Base-by-base conservation (phyloP, 306 rosid genomes). In the Benincasa hispida region DNA sequence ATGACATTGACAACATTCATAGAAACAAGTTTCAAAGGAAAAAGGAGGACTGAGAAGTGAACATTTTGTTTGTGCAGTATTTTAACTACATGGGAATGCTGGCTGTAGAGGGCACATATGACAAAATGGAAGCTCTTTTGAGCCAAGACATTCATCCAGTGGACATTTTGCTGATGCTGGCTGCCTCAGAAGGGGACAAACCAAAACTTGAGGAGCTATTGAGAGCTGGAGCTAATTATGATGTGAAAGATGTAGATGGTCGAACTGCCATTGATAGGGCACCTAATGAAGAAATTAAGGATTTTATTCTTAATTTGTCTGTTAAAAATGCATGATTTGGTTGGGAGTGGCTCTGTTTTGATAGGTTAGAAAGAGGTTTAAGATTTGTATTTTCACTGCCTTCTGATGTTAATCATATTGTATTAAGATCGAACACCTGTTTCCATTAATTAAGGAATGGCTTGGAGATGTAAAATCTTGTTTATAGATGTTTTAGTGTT, bases 51-150 rank as follows among this genome's bases (percentile, higher is more conserved):
- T 59, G 15, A 62, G 24, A 18, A 62, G 14, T 62, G 9, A 62
- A 34, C 70, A 18, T 54, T 53, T 55, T 76, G 58, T 15, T 30
- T 72, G 12, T 77, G 59, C 91, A 94, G 99, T 90, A 94, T 79
- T 94, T 91, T 83, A 94, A 94, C 73, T 94, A 94, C 79, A 94
- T 94, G 99, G 99, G 97, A n/a, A 94, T 94, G 99, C 97, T 94
- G 0, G 99, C 97, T 0, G 99, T 92, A 12, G 99, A 94, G 57
- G 97, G 97, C 24, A 24, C 99, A 67, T 94, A 94, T 76, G 94
- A 88, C 58, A 91, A 92, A 82, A 90, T 94, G 99, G 92, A 91
- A 76, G 92, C 93, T 76, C 99, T 94, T 79, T 80, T 94, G 62
- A 74, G 65, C 84, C 95, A 85, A 77, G 82, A 94, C 45, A 92